Evolutionary conservation across 2,329 filamentous ascomycete species (phyloP), one percentile per base, ranked within the genome.

Genomic region (Colletotrichum caudatum): DNA sequence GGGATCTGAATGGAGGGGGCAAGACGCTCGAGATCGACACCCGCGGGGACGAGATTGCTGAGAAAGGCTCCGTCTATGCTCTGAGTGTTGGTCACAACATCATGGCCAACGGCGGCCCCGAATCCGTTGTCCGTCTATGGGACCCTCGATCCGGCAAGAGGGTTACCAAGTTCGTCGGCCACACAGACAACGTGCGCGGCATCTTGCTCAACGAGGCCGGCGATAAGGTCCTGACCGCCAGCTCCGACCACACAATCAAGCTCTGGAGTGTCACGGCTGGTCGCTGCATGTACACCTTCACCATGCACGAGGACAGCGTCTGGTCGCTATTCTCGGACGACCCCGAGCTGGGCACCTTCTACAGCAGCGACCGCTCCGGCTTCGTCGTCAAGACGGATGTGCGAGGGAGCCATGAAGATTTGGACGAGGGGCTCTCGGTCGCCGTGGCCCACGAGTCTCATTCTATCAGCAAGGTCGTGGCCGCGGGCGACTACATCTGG

Each of bases 241-340:
- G 95, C 76, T 95, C 95, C 1, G 96, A 99, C 80, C 94, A 97
- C 82, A 98, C 96, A 0, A 92, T 99, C 84, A 99, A 99, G 84
- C 90, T 98, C 69, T 99, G 96, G 96, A 98, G 95, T 75, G 91
- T 98, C 76, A 96, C 93, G 14, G 95, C 94, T 29, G 96, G 96
- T 66, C 89, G 96, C 76, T 99, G 96, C 86, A 95, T 98, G 92
- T 94, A 98, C 82, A 99, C 96, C 0, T 88, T 99, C 76, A 98
- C 95, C 66, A 99, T 99, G 96, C 96, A 99, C 83, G 97, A 97
- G 78, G 94, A 97, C 78, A 98, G 95, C 79, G 94, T 99, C 29
- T 99, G 96, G 96, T 97, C 94, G 1, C 86, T 99, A 29, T 97
- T 93, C 81, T 98, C 96, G 0, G 91, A 95, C 65, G 90, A 97